Percentiles rank a stretch among this genome's conserved stretches.
These are phyloP conservation scores for Cryptosporidium sp. DNA, from an alignment of 169 alveolate genomes.

Conservation along the genomic window DNA sequence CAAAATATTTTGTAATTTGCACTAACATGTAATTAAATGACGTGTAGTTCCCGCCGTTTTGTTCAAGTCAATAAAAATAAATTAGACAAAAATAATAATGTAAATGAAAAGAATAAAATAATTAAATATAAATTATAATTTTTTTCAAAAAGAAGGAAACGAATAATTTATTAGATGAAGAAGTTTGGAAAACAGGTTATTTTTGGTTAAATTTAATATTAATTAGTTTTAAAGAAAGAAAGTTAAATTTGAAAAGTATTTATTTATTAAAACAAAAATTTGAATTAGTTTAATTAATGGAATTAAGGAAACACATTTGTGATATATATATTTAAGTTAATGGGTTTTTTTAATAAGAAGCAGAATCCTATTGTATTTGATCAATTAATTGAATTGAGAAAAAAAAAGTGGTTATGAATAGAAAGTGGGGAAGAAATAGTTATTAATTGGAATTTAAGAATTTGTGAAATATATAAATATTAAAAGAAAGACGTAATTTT, in stretches of 20 bases:
- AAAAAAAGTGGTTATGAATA: not conserved
- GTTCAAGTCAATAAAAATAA: not conserved
- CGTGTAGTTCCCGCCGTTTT: slow-evolving; percentile 29
- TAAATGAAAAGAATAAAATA: not conserved
- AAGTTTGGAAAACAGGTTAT: not conserved
- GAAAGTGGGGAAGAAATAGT: not conserved
- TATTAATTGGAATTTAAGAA: not conserved
- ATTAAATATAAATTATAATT: too few relatives aligned
- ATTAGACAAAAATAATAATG: not conserved
- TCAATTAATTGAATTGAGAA: not conserved
- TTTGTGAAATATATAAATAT: too few relatives aligned
- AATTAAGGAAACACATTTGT: too few relatives aligned
- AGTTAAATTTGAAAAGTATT: too few relatives aligned
- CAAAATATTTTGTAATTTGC: not conserved
- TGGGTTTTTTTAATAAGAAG: not conserved
- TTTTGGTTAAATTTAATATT: too few relatives aligned
- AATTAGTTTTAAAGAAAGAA: too few relatives aligned
- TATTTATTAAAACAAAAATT: too few relatives aligned
- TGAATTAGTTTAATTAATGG: too few relatives aligned
- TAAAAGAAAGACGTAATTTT: not conserved
- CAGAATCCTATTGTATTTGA: not conserved
- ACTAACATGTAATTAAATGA: not conserved
- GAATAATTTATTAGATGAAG: not conserved
- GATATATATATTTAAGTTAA: too few relatives aligned
- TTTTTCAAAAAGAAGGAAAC: too few relatives aligned